Percentiles rank a stretch among this genome's conserved stretches.
Conservation (phyloP, 768 basidiomycete genomes). For the Lepiota brunneoincarnata region DNA sequence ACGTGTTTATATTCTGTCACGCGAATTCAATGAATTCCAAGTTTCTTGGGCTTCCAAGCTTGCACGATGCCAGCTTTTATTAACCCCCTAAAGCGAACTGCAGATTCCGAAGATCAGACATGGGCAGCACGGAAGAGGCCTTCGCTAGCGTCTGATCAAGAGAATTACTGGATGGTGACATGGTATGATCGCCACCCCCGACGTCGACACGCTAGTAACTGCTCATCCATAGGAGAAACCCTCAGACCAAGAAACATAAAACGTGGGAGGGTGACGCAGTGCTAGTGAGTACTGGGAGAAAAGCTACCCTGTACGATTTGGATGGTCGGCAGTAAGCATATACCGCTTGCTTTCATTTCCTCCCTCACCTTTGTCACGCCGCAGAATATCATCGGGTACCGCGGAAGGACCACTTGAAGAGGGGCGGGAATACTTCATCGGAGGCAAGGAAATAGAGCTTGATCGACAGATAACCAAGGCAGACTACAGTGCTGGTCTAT, state of each 20-base stretch:
- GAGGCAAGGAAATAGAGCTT: conserved; percentile 63
- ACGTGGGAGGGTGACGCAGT: conserved; percentile 87
- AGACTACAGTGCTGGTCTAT: conserved; percentile 64
- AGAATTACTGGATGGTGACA: conserved; percentile 74
- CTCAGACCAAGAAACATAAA: conserved; percentile 80
- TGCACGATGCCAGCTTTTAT: conserved; percentile 23
- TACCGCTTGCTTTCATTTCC: not conserved
- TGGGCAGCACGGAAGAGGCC: conserved; percentile 29
- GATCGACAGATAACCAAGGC: conserved; percentile 52
- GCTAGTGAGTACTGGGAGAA: conserved; percentile 44
- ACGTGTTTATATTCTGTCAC: conserved; percentile 9
- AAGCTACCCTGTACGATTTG: conserved; percentile 52
- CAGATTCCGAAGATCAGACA: conserved; percentile 17
- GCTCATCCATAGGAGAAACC: conserved; percentile 49
- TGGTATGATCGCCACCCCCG: conserved; percentile 42
- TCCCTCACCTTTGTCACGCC: not conserved
- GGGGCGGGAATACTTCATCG: conserved; percentile 35
- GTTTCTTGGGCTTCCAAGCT: not conserved
- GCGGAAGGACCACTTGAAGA: conserved; percentile 36
- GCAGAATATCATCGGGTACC: conserved; percentile 53
- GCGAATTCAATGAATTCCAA: not conserved
- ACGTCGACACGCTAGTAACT: not conserved
- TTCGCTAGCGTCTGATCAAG: conserved; percentile 20
- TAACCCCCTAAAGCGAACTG: conserved; percentile 7
- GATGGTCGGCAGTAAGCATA: conserved; percentile 64